Evolutionary conservation across 2,329 filamentous ascomycete species (phyloP).

Genomic region (Helotiales sp.): DNA sequence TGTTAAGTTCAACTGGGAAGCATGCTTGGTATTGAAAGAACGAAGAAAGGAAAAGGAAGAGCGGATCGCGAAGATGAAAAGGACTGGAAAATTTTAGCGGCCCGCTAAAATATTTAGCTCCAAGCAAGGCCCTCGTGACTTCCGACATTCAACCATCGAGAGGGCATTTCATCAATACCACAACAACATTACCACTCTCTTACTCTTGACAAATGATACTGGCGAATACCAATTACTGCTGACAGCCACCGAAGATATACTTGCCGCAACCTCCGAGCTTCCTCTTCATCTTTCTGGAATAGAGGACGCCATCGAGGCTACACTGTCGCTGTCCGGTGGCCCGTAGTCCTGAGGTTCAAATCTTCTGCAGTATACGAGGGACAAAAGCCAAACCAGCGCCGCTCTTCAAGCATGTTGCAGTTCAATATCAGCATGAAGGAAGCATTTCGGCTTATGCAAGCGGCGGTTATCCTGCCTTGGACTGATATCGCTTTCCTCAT

Average conservation of each 20-base stretch:
- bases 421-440: neutral
- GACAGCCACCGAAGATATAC: neutral
- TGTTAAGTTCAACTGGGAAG: constrained; percentile 31
- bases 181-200: neutral
- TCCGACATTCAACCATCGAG: neutral
- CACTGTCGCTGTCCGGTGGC: no score
- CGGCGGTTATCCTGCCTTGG: neutral
- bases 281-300: no score
- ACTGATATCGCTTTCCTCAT: neutral
- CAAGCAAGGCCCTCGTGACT: constrained; percentile 4
- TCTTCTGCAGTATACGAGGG: neutral
- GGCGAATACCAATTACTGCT: no score
- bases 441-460: no score
- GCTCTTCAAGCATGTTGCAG: no score
- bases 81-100: constrained; percentile 1
- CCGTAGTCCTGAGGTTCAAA: no score
- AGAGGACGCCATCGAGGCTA: no score
- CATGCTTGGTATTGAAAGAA: constrained; percentile 27
- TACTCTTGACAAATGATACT: neutral
- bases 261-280: no score
- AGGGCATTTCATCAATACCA: neutral
- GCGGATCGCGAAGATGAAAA: neutral
- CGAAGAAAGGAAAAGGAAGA: neutral
- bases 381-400: neutral
- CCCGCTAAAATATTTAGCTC: neutral